A percentile compares a stretch with the other conserved stretches of the same genome.
Conservation (phyloP, 345 rosid genomes). For the Sapria himalayana region DNA sequence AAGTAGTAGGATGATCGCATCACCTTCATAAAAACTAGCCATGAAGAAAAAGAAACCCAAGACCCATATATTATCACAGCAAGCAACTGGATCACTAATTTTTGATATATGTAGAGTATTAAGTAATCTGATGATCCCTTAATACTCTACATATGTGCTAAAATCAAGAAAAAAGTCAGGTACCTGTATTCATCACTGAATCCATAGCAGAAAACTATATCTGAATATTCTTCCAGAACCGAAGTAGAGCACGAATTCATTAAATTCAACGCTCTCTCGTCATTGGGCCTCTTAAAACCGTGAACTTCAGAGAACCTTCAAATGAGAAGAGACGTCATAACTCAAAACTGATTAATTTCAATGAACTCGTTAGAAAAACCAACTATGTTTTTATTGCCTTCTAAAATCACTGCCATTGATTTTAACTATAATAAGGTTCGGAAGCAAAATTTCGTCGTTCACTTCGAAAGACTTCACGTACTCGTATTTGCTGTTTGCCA, state of each 20-base stretch:
- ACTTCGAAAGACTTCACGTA: constrained; percentile 64
- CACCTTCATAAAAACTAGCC: too few relatives aligned
- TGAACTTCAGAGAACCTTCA: constrained; percentile 45
- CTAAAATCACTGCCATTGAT: constrained; percentile 36
- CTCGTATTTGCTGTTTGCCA: constrained; percentile 91
- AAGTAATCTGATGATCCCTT: too few relatives aligned
- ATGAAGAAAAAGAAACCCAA: too few relatives aligned
- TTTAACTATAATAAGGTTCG: constrained; percentile 42
- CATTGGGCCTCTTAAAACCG: constrained; percentile 61
- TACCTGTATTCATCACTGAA: constrained; percentile 64
- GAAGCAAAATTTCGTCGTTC: constrained; percentile 46
- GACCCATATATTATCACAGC: too few relatives aligned
- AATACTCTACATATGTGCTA: too few relatives aligned
- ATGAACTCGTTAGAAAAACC: not conserved
- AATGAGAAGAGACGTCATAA: not conserved
- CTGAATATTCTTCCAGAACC: constrained; percentile 53
- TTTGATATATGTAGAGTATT: too few relatives aligned
- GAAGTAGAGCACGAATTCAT: constrained; percentile 56
- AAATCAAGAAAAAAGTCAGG: not conserved
- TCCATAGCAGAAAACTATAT: constrained; percentile 62
- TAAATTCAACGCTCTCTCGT: constrained; percentile 36
- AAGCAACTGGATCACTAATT: too few relatives aligned
- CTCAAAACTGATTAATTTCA: not conserved
- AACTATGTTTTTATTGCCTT: constrained; percentile 18
- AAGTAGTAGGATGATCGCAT: too few relatives aligned